Conservation (phyloP, 768 basidiomycete genomes). For the Pluteus cervinus region DNA sequence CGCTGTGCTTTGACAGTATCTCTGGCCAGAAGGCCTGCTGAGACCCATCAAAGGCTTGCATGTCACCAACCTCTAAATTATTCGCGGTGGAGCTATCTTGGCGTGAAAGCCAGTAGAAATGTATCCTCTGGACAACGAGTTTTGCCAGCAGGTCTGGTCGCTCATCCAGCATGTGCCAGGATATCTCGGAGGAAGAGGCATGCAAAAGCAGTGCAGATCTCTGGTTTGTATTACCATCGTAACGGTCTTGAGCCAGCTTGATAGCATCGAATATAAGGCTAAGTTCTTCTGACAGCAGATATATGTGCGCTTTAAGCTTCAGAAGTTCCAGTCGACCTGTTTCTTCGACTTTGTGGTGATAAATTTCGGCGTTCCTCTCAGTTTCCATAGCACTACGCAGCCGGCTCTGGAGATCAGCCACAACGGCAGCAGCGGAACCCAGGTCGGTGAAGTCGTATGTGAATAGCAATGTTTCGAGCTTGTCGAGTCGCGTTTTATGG, state of each 20-base stretch:
- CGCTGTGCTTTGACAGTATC: slow-evolving; percentile 75
- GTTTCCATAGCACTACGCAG: slow-evolving; percentile 61
- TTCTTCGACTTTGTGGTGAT: too few species aligned
- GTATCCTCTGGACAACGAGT: slow-evolving; percentile 71
- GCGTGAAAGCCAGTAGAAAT: slow-evolving; percentile 79
- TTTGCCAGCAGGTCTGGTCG: slow-evolving; percentile 72
- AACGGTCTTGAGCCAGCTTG: slow-evolving; percentile 74
- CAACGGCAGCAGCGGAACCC: slow-evolving; percentile 60
- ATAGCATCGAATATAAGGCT: slow-evolving; percentile 83
- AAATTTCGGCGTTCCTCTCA: slow-evolving; percentile 31
- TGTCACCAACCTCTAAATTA: slow-evolving; percentile 64
- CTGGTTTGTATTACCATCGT: slow-evolving; percentile 56
- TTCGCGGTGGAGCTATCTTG: slow-evolving; percentile 86
- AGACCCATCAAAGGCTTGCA: slow-evolving; percentile 83
- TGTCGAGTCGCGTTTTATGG: slow-evolving; percentile 71
- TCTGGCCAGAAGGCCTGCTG: slow-evolving; percentile 82
- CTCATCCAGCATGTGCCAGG: slow-evolving; percentile 86
- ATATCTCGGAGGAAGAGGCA: slow-evolving; percentile 79
- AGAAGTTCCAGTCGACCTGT: slow-evolving; percentile 53
- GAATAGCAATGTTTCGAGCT: slow-evolving; percentile 76
- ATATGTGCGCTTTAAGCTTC: slow-evolving; percentile 66
- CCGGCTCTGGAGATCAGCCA: slow-evolving; percentile 65
- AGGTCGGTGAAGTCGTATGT: slow-evolving; percentile 86
- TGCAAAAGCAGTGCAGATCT: slow-evolving; percentile 79
- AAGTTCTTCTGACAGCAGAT: slow-evolving; percentile 71